Evolutionary conservation across 345 rosid species (phyloP).

Genomic region (Acer negundo): DNA sequence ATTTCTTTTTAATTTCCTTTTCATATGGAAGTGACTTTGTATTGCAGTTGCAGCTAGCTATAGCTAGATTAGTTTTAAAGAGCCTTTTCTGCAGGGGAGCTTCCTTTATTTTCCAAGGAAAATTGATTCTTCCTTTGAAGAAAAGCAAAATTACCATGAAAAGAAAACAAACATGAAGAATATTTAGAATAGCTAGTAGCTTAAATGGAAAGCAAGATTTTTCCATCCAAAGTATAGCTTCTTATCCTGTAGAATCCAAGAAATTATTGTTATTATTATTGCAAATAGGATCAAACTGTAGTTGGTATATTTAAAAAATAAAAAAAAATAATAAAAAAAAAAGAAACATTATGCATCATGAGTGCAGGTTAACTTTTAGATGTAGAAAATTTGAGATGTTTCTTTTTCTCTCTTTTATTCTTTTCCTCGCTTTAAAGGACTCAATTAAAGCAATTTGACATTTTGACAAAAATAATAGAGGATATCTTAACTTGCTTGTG

Average conservation of each 20-base stretch:
- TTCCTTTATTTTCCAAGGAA: background rate
- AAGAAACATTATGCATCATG: too few species aligned
- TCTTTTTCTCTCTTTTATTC: background rate
- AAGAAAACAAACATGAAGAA: constrained; percentile 35
- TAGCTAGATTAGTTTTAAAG: background rate
- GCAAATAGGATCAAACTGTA: background rate
- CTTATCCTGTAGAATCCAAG: constrained; percentile 20
- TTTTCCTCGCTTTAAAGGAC: background rate
- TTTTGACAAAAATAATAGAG: background rate
- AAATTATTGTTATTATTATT: background rate
- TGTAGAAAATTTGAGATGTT: background rate
- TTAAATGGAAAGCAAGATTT: constrained; percentile 39
- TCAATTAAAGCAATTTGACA: background rate
- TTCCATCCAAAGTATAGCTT: constrained; percentile 28
- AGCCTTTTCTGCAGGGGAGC: background rate
- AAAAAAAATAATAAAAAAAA: too few species aligned
- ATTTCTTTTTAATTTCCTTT: background rate
- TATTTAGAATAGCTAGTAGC: constrained; percentile 27
- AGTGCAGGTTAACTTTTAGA: too few species aligned
- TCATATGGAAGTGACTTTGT: constrained; percentile 8
- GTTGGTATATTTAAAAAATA: too few species aligned
- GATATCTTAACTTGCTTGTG: background rate
- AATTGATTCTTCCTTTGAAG: constrained; percentile 30
- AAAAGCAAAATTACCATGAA: constrained; percentile 29
- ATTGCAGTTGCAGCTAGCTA: constrained; percentile 11